Conservation (phyloP, 164 flowering plant species). For the Stephania yunnanensis region DNA sequence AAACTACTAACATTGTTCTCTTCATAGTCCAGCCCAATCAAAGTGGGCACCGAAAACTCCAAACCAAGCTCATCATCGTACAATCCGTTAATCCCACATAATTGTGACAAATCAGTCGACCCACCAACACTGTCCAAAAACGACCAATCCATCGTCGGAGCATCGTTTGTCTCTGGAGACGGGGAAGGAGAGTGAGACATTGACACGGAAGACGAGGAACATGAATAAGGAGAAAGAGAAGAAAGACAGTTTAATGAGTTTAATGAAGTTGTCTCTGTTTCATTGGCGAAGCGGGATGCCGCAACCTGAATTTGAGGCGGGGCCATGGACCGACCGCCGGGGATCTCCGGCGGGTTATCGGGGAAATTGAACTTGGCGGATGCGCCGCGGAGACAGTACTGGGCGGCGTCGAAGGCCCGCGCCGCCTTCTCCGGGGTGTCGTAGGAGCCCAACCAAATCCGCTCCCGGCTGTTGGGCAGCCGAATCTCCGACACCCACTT, state of each 20-base stretch:
- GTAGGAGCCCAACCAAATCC: constrained; percentile 93
- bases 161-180: constrained; percentile 16
- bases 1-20: constrained; percentile 19
- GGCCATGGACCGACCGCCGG: constrained; percentile 34
- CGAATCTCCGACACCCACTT: constrained; percentile 83
- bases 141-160: constrained; percentile 19
- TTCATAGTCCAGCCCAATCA: constrained; percentile 18
- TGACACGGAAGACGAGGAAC: not conserved
- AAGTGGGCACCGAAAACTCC: constrained; percentile 17
- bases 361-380: constrained; percentile 78
- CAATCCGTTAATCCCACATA: constrained; percentile 28
- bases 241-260: not conserved
- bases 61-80: constrained; percentile 35
- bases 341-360: constrained; percentile 54
- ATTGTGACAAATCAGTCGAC: constrained; percentile 20
- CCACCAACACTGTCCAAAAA: constrained; percentile 27
- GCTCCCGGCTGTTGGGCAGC: constrained; percentile 72
- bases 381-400: constrained; percentile 65
- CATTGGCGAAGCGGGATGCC: constrained; percentile 59
- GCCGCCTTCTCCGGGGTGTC: constrained; percentile 86
- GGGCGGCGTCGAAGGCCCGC: constrained; percentile 84
- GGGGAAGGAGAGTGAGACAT: not conserved
- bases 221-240: not conserved
- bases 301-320: constrained; percentile 50
- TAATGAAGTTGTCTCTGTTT: not conserved